A percentile compares a stretch with the other conserved stretches of the same genome.
Evolutionary conservation across 441 rosid species (phyloP).

Genomic region (Syzygium syzygioides): DNA sequence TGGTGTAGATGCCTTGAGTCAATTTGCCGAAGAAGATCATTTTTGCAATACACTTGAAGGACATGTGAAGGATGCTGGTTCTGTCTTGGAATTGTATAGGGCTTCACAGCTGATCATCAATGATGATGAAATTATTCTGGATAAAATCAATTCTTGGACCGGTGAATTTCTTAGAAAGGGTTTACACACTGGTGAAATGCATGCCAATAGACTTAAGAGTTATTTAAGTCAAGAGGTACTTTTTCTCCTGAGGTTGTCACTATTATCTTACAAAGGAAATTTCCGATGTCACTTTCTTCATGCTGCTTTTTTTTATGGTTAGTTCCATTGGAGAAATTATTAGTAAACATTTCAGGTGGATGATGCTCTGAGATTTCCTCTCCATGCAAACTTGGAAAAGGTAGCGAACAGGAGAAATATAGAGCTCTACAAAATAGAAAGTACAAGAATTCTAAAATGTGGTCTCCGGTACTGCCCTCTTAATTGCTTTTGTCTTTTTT

Average conservation of each 20-base stretch:
- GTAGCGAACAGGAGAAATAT: slow-evolving; percentile 52
- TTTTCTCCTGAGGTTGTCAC: background rate
- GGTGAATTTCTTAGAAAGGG: slow-evolving; percentile 36
- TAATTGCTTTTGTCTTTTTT: background rate
- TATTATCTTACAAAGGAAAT: background rate
- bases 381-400: slow-evolving; percentile 46
- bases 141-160: slow-evolving; percentile 47
- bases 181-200: slow-evolving; percentile 23
- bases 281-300: background rate
- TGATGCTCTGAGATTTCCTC: slow-evolving; percentile 43
- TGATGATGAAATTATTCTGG: slow-evolving; percentile 46
- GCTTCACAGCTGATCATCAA: slow-evolving; percentile 48
- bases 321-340: background rate
- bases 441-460: slow-evolving; percentile 45
- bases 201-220: slow-evolving; percentile 18
- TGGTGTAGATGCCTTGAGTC: slow-evolving; percentile 44
- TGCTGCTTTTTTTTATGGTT: slow-evolving; percentile 1
- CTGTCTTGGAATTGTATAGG: slow-evolving; percentile 56
- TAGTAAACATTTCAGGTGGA: slow-evolving; percentile 42
- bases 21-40: slow-evolving; percentile 39
- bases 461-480: slow-evolving; percentile 40
- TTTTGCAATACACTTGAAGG: slow-evolving; percentile 54
- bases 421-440: slow-evolving; percentile 28
- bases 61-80: slow-evolving; percentile 34
- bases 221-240: slow-evolving; percentile 34